These are phyloP conservation scores for Gossypium gossypioides DNA, from an alignment of 441 rosid genomes.

Conservation along the genomic window DNA sequence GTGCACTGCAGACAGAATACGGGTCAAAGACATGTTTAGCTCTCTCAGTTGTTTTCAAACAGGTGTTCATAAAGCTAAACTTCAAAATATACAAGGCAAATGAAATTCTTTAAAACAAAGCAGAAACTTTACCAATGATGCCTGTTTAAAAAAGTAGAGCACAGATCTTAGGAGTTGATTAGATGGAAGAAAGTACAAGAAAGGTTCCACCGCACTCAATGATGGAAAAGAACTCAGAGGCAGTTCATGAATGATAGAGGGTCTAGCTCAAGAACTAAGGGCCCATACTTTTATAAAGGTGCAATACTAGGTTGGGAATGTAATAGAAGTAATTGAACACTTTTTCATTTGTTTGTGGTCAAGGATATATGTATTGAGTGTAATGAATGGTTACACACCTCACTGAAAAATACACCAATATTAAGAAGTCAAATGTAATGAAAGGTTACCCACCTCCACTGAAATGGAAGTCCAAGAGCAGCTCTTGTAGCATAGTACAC, in stretches of 20 bases:
- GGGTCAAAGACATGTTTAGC: constrained; percentile 8
- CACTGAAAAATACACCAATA: neutral
- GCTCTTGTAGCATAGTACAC: constrained; percentile 87
- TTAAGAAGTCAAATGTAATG: neutral
- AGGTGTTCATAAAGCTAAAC: neutral
- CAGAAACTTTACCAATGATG: neutral
- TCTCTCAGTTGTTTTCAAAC: constrained; percentile 5
- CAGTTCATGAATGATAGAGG: neutral
- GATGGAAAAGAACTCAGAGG: neutral
- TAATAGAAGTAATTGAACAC: neutral
- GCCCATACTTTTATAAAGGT: neutral
- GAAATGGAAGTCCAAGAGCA: constrained; percentile 85
- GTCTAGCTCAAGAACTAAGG: neutral
- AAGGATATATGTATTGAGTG: neutral
- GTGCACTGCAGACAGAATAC: constrained; percentile 49
- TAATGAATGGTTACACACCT: neutral
- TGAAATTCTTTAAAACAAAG: neutral
- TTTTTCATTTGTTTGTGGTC: neutral
- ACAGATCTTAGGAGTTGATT: neutral
- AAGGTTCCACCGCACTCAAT: neutral
- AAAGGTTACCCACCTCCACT: constrained; percentile 60
- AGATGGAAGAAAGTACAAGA: neutral
- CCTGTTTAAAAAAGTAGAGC: neutral
- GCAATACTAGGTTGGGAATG: neutral
- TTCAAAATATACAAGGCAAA: neutral